Conservation (phyloP, 2,329 filamentous ascomycete species). For the Shiraia sp. region DNA sequence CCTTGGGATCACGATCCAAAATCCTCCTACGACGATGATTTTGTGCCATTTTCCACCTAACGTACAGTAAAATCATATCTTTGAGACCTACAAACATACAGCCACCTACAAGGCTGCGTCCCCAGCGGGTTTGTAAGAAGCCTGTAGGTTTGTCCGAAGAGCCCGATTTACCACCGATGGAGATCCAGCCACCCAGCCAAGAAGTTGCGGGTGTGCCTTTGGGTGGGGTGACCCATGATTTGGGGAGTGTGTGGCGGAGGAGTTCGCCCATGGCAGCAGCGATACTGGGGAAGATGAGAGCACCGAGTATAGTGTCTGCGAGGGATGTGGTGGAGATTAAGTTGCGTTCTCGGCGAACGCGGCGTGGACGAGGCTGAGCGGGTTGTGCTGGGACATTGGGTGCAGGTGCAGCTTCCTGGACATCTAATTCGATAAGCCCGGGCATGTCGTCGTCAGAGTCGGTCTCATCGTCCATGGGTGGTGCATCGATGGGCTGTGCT, state of each 20-base stretch:
- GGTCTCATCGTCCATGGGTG: slow-evolving; percentile 31
- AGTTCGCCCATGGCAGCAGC: slow-evolving; percentile 78
- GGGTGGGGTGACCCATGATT: slow-evolving; percentile 62
- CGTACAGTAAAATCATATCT: slow-evolving; percentile 65
- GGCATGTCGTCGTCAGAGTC: slow-evolving; percentile 5
- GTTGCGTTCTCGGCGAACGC: slow-evolving; percentile 49
- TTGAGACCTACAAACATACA: slow-evolving; percentile 87
- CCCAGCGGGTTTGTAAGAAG: slow-evolving; percentile 83
- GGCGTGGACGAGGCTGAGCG: slow-evolving; percentile 25
- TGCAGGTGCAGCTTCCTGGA: slow-evolving; percentile 31
- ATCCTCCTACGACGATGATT: slow-evolving; percentile 52
- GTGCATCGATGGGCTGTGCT: slow-evolving; percentile 38
- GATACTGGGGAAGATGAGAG: slow-evolving; percentile 79
- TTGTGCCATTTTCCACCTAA: slow-evolving; percentile 55
- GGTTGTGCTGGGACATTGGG: slow-evolving; percentile 31
- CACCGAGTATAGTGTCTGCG: slow-evolving; percentile 65
- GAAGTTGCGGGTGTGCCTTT: slow-evolving; percentile 17
- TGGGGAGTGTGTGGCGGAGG: slow-evolving; percentile 69
- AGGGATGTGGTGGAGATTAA: slow-evolving; percentile 60
- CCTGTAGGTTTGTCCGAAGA: slow-evolving; percentile 56
- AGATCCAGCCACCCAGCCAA: slow-evolving; percentile 28
- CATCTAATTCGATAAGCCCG: slow-evolving; percentile 7
- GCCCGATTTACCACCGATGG: slow-evolving; percentile 11
- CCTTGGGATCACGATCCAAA: slow-evolving; percentile 43
- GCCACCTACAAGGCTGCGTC: slow-evolving; percentile 83